Evolutionary conservation across 352 stramenopile genomes (phyloP), one percentile per base, ranked within the genome.

Genomic region (Aphanomyces astaci): DNA sequence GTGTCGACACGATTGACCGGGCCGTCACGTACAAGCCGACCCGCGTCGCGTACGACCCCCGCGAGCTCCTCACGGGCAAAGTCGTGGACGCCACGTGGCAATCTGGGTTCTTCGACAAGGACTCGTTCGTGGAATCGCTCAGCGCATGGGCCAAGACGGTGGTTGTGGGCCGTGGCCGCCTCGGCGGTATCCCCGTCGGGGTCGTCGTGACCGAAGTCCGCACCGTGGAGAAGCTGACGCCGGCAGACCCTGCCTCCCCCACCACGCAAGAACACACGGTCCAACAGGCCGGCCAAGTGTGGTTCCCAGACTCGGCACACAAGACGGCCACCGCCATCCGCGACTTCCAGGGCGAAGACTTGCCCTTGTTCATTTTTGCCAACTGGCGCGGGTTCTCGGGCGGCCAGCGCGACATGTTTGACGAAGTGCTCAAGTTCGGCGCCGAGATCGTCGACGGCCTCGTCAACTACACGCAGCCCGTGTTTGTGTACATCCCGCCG

Each of bases 351-450:
- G 94, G 93, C 27, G 98, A 99, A 76, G 97, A 98, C 72, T 81
- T 99, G 49, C 98, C 98, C 65, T 80, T 99, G 22, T 98, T 99
- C 69, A 98, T 99, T 64, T 97, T 99, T 66, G 97, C 97, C 45
- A 99, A 99, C 86, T 99, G 98, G 98, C 89, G 98, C 74, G 98
- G 98, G 52, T 99, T 99, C 81, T 99, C 94, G 31, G 98, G 97
- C 57, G 97, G 98, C 22, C 96, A 99, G 79, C 86, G 97, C 65
- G 98, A 99, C 74, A 99, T 99, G 97, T 99, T 99, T 79, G 96
- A 99, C 75, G 96, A 99, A 78, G 96, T 99, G 68, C 91, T 99
- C 72, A 99, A 99, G 81, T 99, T 99, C 75, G 98, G 98, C 40
- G 96, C 95, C n/a, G 88, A 98, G 52, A 99, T 99, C 76, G 97